These are phyloP conservation scores for Canariomyces notabilis DNA, from an alignment of 2,329 filamentous ascomycete genomes.

Conservation along the genomic window DNA sequence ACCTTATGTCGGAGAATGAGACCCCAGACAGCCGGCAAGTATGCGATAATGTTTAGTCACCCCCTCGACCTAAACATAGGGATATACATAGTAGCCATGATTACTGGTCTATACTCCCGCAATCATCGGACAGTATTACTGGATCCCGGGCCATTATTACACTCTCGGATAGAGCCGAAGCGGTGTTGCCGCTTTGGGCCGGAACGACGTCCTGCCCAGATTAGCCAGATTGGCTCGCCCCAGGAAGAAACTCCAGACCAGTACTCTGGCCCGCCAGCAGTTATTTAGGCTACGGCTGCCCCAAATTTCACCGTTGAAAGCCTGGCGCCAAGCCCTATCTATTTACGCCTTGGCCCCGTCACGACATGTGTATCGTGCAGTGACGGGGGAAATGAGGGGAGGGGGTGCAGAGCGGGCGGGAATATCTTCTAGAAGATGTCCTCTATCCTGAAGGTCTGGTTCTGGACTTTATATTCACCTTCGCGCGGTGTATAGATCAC, in stretches of 20 bases:
- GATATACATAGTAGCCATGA: not conserved
- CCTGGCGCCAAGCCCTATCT: constrained; percentile 14
- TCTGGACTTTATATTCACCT: too few species aligned
- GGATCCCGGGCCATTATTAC: constrained; percentile 10
- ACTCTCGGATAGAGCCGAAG: constrained; percentile 11
- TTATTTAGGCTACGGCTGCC: constrained; percentile 16
- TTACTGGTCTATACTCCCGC: not conserved
- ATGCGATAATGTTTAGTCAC: too few species aligned
- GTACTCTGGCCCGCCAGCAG: not conserved
- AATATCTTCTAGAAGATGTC: not conserved
- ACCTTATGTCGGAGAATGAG: too few species aligned
- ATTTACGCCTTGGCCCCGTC: not conserved
- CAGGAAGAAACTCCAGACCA: constrained; percentile 4
- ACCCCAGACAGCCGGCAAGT: too few species aligned
- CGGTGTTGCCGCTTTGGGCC: constrained; percentile 6
- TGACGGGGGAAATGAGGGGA: not conserved
- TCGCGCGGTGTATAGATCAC: too few species aligned
- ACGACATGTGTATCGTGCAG: not conserved
- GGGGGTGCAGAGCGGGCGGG: not conserved
- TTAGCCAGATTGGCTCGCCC: constrained; percentile 15
- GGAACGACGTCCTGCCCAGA: constrained; percentile 3
- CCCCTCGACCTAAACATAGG: too few species aligned
- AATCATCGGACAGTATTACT: constrained; percentile 8
- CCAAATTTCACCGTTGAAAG: constrained; percentile 13
- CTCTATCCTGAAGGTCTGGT: too few species aligned